These are phyloP conservation scores for Nidula niveotomentosa DNA, from an alignment of 1,284 basidiomycete species.

Conservation along the genomic window DNA sequence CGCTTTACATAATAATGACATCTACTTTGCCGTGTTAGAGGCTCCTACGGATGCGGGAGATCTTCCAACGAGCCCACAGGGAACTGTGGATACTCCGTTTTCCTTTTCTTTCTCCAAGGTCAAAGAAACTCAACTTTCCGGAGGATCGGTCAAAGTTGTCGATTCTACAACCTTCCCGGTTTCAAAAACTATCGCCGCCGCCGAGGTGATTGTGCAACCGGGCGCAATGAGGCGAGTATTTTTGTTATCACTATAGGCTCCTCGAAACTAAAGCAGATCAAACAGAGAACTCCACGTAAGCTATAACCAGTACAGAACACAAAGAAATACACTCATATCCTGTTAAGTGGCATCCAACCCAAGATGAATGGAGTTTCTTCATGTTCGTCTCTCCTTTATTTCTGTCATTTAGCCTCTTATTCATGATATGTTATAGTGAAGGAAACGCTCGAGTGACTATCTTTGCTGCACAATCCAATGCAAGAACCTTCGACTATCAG, in stretches of 20 bases:
- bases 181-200: constrained; percentile 60
- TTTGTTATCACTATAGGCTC: constrained; percentile 1
- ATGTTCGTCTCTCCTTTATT: constrained; percentile 25
- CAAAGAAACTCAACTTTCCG: constrained; percentile 45
- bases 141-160: constrained; percentile 64
- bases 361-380: constrained; percentile 68
- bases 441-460: constrained; percentile 62
- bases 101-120: constrained; percentile 55
- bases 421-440: constrained; percentile 31
- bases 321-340: neutral
- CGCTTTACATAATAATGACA: neutral
- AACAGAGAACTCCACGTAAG: constrained; percentile 44
- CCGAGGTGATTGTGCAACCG: constrained; percentile 67
- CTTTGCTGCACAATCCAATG: constrained; percentile 60
- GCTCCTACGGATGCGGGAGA: neutral
- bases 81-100: constrained; percentile 50
- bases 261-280: constrained; percentile 1
- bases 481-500: constrained; percentile 69
- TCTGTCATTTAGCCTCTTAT: constrained; percentile 1
- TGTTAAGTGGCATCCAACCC: constrained; percentile 69
- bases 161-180: constrained; percentile 54
- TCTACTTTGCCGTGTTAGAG: neutral
- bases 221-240: constrained; percentile 57
- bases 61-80: constrained; percentile 43
- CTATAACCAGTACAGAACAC: neutral